Evolutionary conservation across 768 basidiomycete genomes (phyloP), one percentile per base, ranked within the genome.

Genomic region (Lentinula detonsa): DNA sequence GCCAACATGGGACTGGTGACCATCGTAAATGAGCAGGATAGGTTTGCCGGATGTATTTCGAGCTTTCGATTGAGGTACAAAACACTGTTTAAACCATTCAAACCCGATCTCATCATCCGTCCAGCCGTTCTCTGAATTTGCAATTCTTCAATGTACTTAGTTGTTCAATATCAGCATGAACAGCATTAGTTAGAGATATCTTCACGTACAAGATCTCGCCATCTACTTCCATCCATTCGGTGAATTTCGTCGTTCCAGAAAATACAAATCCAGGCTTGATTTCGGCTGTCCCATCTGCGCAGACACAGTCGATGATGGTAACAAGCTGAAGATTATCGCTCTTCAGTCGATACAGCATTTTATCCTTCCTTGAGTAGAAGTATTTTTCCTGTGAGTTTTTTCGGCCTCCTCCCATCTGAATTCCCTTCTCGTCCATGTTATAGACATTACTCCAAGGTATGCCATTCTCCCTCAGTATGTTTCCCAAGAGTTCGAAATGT

Each of bases 21-120:
- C 77, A 70, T 81, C 74, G 18, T 70, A 71, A 28, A 79, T 73
- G 21, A 82, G 74, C 0, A 81, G 59, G 37, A 78, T 74, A 6
- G 64, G 66, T 71, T 71, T 70, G n/a, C 66, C 67, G 1, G 66
- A 62, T 1, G 33, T 64, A 33, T 72, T 71, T 5, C 59, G 65
- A 4, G 64, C 68, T 9, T 70, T 1, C 73, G 72, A 37, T 73
- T 68, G 3, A 74, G 78, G 57, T 80, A 68, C 60, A 80, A 81
- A 16, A 35, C 16, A 42, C 4, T 46, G 28, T 33, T 57, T 57
- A n/a, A 57, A 57, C 56, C 56, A 57, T 31, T 42, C 18, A 45
- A 58, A 7, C 73, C 64, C 52, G 7, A 79, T 55, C 10, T 62
- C 64, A 52, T 78, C 67, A 64, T 75, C 69, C 3, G 74, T 79